Evolutionary conservation across 345 rosid species (phyloP).

Genomic region (Eutrema heterophyllum): DNA sequence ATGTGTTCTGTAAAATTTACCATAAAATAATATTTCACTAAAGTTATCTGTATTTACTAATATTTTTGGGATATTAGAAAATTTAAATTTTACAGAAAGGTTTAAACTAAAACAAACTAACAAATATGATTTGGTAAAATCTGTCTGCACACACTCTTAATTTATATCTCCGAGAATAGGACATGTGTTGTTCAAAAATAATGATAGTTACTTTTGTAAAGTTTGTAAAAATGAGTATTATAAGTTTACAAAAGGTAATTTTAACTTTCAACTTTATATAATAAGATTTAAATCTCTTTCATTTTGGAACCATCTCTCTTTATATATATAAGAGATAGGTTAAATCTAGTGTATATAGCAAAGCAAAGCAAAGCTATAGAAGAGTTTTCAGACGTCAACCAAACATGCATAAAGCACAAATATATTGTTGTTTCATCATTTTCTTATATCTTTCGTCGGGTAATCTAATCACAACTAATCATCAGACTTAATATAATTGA

Average conservation of each 20-base stretch:
- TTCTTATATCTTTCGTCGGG: conserved; percentile 1
- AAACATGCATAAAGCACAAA: conserved; percentile 9
- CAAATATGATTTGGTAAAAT: not conserved
- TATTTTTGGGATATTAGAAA: no score
- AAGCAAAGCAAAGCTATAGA: not conserved
- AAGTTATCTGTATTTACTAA: no score
- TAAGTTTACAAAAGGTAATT: not conserved
- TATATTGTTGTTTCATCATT: conserved; percentile 4
- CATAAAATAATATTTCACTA: no score
- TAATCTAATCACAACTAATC: not conserved
- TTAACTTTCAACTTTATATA: no score
- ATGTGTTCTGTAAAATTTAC: not conserved
- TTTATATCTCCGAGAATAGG: not conserved
- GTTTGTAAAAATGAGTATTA: not conserved
- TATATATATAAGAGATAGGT: not conserved
- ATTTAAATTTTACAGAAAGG: not conserved
- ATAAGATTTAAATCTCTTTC: no score
- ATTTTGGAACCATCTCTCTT: not conserved
- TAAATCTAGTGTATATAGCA: not conserved
- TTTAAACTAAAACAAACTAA: not conserved
- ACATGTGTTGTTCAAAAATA: not conserved
- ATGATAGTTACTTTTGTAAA: not conserved
- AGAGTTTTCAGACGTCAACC: not conserved
- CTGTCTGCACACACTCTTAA: not conserved
- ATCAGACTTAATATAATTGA: not conserved